Base-by-base conservation (phyloP, 306 rosid genomes). In the Lotus japonicus region DNA sequence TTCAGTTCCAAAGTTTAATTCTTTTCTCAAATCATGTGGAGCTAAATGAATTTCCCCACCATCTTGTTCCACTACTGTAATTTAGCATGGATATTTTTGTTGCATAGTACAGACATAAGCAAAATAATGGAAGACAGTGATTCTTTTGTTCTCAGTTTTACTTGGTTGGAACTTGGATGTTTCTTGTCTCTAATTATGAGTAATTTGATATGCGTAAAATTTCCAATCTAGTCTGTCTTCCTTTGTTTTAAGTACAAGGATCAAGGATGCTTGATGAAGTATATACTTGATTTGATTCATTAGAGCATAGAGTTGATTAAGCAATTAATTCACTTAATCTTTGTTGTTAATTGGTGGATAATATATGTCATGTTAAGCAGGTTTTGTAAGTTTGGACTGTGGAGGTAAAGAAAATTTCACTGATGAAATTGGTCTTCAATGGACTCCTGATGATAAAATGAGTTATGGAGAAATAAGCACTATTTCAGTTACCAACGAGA, bases 341-440 rank as follows among this genome's bases (percentile, higher is more conserved):
- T 28, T 63, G 31, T 19, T 42, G 70, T 66, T 59, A 36, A 36
- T 51, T 49, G 26, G 19, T 33, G 63, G 58, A 66, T 58, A 19
- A 60, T 15, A 48, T 52, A 51, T 61, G 52, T 17, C 19, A 31
- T 71, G 55, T 80, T 80, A 63, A 70, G 63, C 80, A 94, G 96
- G 97, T 64, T 94, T 90, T 78, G 83, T 90, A 53, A 94, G 99
- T 83, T 72, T 94, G 82, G 97, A 94, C 79, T 94, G 99, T 76
- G 97, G 99, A 70, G 99, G 99, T 61, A 69, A 70, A 39, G 85
- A 57, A 51, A 77, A 58, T 61, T 94, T 83, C 86, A 81, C 80
- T 4, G 97, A 94, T 54, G 89, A 83, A n/a, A 79, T 94, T 71
- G 97, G 99, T 48, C 77, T 94, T 61, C 7, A 46, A 16, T 94